A percentile compares a stretch with the other conserved stretches of the same genome.
These are phyloP conservation scores for Puccinia brachypodii DNA, from an alignment of 1,284 basidiomycete genomes.

Conservation along the genomic window DNA sequence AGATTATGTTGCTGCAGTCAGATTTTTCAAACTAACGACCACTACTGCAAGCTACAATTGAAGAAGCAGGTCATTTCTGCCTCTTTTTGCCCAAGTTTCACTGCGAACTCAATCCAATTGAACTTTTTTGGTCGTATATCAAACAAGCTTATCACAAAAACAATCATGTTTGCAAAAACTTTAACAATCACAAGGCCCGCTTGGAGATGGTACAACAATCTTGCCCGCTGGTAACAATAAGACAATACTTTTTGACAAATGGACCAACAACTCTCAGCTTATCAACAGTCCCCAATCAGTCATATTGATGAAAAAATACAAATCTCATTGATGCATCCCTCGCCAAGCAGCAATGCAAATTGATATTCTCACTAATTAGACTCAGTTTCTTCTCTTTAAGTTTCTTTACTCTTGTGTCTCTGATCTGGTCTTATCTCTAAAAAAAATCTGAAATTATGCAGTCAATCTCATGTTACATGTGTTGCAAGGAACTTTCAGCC, in stretches of 20 bases:
- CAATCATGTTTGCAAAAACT: too few species aligned
- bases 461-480: too few species aligned
- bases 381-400: background rate
- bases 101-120: slow-evolving; percentile 22
- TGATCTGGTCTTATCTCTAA: too few species aligned
- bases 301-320: slow-evolving; percentile 8
- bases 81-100: slow-evolving; percentile 15
- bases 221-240: too few species aligned
- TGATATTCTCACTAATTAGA: background rate
- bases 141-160: too few species aligned
- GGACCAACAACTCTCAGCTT: too few species aligned
- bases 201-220: too few species aligned
- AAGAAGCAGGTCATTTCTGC: slow-evolving; percentile 15
- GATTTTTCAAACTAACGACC: slow-evolving; percentile 1
- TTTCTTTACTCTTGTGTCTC: too few species aligned
- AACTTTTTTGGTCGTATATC: slow-evolving; percentile 20
- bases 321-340: slow-evolving; percentile 10
- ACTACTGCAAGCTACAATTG: background rate
- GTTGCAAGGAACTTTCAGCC: background rate
- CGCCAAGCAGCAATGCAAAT: slow-evolving; percentile 1
- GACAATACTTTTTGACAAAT: too few species aligned
- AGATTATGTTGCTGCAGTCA: background rate
- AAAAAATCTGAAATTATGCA: too few species aligned
- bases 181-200: too few species aligned
- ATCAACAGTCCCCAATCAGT: background rate